Evolutionary conservation across 768 basidiomycete genomes (phyloP).

Genomic region (Pluteus cervinus): DNA sequence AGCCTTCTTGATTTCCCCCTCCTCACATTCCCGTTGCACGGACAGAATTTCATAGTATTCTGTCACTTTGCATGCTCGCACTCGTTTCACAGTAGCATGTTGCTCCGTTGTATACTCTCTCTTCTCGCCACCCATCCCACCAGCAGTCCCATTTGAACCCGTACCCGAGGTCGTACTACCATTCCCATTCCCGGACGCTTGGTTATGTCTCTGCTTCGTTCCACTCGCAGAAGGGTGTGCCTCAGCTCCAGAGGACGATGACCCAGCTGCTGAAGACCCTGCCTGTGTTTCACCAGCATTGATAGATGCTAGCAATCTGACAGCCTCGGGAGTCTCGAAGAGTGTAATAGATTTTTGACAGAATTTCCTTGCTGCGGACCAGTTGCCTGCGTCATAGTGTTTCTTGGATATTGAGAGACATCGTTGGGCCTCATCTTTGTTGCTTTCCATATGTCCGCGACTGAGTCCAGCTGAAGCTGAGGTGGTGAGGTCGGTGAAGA

Average conservation of each 20-base stretch:
- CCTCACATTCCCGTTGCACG: constrained; percentile 75
- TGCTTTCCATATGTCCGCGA: constrained; percentile 59
- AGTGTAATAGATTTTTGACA: constrained; percentile 82
- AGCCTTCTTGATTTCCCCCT: constrained; percentile 85
- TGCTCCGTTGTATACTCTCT: constrained; percentile 88
- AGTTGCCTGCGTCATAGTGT: constrained; percentile 67
- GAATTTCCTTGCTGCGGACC: constrained; percentile 79
- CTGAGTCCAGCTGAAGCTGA: constrained; percentile 8
- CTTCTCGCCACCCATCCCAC: constrained; percentile 63
- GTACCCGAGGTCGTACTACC: no score
- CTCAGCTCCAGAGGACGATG: constrained; percentile 39
- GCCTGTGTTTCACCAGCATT: constrained; percentile 44
- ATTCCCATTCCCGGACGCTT: constrained; percentile 16
- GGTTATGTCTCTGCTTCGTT: constrained; percentile 53
- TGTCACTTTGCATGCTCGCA: constrained; percentile 78
- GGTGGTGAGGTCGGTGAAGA: constrained; percentile 1
- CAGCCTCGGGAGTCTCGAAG: constrained; percentile 73
- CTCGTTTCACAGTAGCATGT: constrained; percentile 74
- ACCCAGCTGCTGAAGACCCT: constrained; percentile 34
- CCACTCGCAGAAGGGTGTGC: constrained; percentile 72
- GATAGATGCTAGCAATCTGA: constrained; percentile 59
- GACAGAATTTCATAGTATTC: constrained; percentile 92
- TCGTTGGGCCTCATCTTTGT: constrained; percentile 85
- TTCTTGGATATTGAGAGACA: constrained; percentile 76
- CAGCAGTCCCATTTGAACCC: constrained; percentile 41